Evolutionary conservation across 192 early-diverging fungal species (phyloP), one percentile per base, ranked within the genome.

Genomic region (Coemansia sp.): DNA sequence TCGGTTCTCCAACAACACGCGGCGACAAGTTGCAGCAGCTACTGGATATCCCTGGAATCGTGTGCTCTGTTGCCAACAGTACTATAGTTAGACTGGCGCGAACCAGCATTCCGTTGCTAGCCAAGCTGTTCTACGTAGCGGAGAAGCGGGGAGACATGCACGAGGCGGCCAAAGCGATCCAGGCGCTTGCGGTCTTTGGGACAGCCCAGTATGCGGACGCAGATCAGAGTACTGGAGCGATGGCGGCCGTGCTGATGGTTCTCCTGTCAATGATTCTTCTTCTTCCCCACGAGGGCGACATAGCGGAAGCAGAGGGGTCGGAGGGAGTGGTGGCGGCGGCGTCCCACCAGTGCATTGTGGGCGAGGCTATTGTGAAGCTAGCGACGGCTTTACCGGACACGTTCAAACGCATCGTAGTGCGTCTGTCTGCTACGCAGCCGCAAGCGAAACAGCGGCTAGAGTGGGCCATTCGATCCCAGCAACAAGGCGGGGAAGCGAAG

Each of bases 171-270:
- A 41, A 23, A n/a, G 17, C 42, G 25, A 50, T 78, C 13, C 14
- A 40, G 8, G 53, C 45, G 1, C 68, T 79, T 3, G 17, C 42
- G 10, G 40, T 22, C 20, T 65, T 79, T 38, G 71, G 63, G 2
- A 59, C 65, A 0, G 55, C 63, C 0, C 52, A 38, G 11, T 69
- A 69, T 41, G 10, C 71, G 6, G 32, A 63, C 0, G 22, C 36
- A 0, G 35, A 9, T 10, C 40, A 53, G 0, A 25, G 29, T 5
- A 63, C 25, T 5, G n/a, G 61, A 14, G 68, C 60, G 8, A 53
- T 73, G 61, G 67, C 76, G 3, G 61, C 68, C 0, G 68, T 70
- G 2, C 48, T 79, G 10, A 79, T 79, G 76, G 53, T 79, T 0
- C 45, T 79, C 13, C 15, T 79, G 35, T 73, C 76, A 13, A 67